Percentiles rank a stretch among this genome's conserved stretches.
Evolutionary conservation across 176 grass and related monocot species (phyloP).

Genomic region (Zizania latifolia): DNA sequence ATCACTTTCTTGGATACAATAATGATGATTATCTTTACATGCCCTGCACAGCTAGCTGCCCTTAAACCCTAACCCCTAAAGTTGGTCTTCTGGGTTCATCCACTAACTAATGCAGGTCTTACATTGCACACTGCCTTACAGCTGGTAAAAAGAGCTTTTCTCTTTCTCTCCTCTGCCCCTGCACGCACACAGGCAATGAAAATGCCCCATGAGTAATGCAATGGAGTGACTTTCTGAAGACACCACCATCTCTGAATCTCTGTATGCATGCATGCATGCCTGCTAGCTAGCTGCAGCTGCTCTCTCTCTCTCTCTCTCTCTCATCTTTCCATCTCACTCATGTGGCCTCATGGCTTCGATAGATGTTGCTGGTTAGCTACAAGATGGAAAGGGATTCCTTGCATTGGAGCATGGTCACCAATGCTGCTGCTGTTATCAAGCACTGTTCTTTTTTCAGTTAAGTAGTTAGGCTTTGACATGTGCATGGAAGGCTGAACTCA

Average conservation of each 20-base stretch:
- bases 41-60: not conserved
- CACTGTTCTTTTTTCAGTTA: not conserved
- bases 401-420: constrained; percentile 23
- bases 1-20: constrained; percentile 29
- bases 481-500: constrained; percentile 8
- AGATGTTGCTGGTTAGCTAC: constrained; percentile 1
- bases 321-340: too few relatives aligned
- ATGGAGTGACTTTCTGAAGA: constrained; percentile 44
- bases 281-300: not conserved
- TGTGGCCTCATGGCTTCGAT: constrained; percentile 32
- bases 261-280: constrained; percentile 4
- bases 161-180: constrained; percentile 22
- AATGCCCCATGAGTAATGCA: constrained; percentile 52
- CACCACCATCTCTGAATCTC: constrained; percentile 27
- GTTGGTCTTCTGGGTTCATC: constrained; percentile 54
- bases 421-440: constrained; percentile 18
- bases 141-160: constrained; percentile 60
- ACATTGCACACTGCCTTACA: constrained; percentile 46
- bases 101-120: constrained; percentile 63
- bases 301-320: too few relatives aligned
- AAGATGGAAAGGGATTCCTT: not conserved
- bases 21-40: constrained; percentile 46
- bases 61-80: constrained; percentile 49
- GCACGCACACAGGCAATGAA: constrained; percentile 44
- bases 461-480: not conserved